phyloP scores from a whole-genome alignment of 2,329 filamentous ascomycete genomes.

The Simplicillium aogashimaense region DNA sequence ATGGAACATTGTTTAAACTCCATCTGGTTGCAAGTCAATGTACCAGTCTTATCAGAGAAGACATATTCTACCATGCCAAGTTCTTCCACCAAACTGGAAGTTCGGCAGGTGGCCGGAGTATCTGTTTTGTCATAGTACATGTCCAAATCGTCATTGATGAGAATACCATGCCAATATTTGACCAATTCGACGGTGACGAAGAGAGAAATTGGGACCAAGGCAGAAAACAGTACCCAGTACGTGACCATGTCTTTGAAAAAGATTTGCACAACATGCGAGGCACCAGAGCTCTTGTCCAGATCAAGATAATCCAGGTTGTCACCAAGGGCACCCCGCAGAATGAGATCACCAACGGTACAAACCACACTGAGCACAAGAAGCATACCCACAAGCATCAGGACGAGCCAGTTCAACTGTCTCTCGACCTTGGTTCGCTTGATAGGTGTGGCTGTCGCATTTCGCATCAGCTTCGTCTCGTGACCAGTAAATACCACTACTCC shows the following conservation, averaged over 20 bases:
- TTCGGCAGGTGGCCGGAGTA: slow-evolving; percentile 90
- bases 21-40: slow-evolving; percentile 97
- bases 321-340: slow-evolving; percentile 58
- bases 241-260: slow-evolving; percentile 95
- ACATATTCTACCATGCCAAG: slow-evolving; percentile 97
- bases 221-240: slow-evolving; percentile 97
- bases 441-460: slow-evolving; percentile 91
- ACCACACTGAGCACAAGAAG: slow-evolving; percentile 77
- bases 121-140: slow-evolving; percentile 97
- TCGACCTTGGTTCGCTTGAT: slow-evolving; percentile 98
- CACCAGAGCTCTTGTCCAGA: slow-evolving; percentile 49
- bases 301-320: slow-evolving; percentile 62
- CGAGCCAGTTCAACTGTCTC: slow-evolving; percentile 84
- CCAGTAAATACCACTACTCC: slow-evolving; percentile 88
- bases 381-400: slow-evolving; percentile 80
- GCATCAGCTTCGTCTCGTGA: slow-evolving; percentile 98
- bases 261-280: slow-evolving; percentile 51
- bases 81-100: slow-evolving; percentile 93
- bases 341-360: slow-evolving; percentile 82
- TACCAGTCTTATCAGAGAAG: slow-evolving; percentile 97
- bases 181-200: slow-evolving; percentile 97
- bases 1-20: slow-evolving; percentile 95
- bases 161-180: slow-evolving; percentile 95
- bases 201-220: slow-evolving; percentile 90
- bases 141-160: slow-evolving; percentile 95